Percentiles rank a stretch among this genome's conserved stretches.
phyloP scores from a whole-genome alignment of 2,329 filamentous ascomycete species.

The Remersonia thermophila region DNA sequence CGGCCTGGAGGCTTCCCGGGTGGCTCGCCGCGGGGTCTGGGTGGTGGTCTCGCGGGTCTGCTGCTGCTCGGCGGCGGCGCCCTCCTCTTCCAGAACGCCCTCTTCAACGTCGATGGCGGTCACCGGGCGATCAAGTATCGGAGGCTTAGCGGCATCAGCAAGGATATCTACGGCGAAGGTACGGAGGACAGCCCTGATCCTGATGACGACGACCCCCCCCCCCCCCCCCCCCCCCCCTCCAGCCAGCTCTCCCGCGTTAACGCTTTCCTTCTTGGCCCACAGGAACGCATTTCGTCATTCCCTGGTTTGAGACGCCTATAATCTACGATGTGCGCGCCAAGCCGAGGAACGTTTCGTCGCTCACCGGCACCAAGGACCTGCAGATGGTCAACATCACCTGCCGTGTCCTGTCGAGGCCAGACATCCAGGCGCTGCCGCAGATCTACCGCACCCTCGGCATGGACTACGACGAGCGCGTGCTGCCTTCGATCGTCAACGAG shows the following conservation, averaged over 20 bases:
- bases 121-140: constrained; percentile 98
- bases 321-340: constrained; percentile 97
- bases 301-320: constrained; percentile 95
- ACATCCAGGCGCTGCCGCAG: constrained; percentile 78
- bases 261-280: background rate
- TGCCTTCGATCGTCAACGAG: constrained; percentile 97
- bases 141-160: constrained; percentile 80
- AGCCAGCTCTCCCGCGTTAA: no score
- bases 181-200: no score
- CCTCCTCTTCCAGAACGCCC: constrained; percentile 44
- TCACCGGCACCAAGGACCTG: constrained; percentile 96
- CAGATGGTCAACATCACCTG: constrained; percentile 99
- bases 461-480: constrained; percentile 93
- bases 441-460: constrained; percentile 93
- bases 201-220: no score
- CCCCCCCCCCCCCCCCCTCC: constrained; percentile 4
- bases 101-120: constrained; percentile 88
- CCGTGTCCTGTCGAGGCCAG: constrained; percentile 88
- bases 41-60: constrained; percentile 29
- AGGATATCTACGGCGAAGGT: constrained; percentile 96
- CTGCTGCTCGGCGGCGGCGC: constrained; percentile 36
- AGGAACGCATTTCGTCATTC: constrained; percentile 88
- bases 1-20: constrained; percentile 27
- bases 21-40: constrained; percentile 29
- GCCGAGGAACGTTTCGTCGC: constrained; percentile 88